Evolutionary conservation across 2,329 filamentous ascomycete genomes (phyloP).

Genomic region (Colletotrichum lini): DNA sequence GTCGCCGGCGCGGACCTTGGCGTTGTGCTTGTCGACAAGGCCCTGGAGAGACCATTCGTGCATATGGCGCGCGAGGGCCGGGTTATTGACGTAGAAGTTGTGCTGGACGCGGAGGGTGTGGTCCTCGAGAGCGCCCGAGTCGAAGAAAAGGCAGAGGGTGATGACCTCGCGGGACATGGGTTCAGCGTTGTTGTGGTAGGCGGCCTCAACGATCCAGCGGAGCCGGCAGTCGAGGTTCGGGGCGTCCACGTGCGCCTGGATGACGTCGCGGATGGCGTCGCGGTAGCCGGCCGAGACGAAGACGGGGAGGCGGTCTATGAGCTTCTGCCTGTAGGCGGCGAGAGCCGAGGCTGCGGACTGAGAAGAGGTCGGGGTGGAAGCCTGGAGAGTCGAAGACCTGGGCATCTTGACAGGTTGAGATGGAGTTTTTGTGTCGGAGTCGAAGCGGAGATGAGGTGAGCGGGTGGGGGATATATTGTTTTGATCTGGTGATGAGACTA

Average conservation of each 20-base stretch:
- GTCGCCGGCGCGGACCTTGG: background rate
- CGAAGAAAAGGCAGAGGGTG: conserved; percentile 26
- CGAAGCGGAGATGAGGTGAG: background rate
- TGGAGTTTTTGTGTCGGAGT: background rate
- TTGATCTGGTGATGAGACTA: background rate
- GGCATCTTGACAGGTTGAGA: background rate
- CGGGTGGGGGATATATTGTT: background rate
- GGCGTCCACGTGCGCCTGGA: conserved; percentile 10
- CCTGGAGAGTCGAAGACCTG: too few relatives aligned
- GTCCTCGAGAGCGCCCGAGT: conserved; percentile 24
- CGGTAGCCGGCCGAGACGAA: conserved; percentile 14
- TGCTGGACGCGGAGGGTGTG: conserved; percentile 1
- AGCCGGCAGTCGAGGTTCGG: conserved; percentile 18
- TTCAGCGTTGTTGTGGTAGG: conserved; percentile 18
- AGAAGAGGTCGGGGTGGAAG: background rate
- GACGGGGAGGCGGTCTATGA: conserved; percentile 20
- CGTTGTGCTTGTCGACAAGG: background rate
- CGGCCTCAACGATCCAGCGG: conserved; percentile 16
- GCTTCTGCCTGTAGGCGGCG: background rate
- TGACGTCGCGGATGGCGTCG: conserved; percentile 4
- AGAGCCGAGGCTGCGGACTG: background rate
- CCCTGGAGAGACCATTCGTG: conserved; percentile 28
- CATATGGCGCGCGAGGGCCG: conserved; percentile 9
- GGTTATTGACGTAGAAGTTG: conserved; percentile 14
- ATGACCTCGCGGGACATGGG: conserved; percentile 22